Evolutionary conservation across 139 green algal genomes (phyloP).

Genomic region (Chlorella vulgaris): DNA sequence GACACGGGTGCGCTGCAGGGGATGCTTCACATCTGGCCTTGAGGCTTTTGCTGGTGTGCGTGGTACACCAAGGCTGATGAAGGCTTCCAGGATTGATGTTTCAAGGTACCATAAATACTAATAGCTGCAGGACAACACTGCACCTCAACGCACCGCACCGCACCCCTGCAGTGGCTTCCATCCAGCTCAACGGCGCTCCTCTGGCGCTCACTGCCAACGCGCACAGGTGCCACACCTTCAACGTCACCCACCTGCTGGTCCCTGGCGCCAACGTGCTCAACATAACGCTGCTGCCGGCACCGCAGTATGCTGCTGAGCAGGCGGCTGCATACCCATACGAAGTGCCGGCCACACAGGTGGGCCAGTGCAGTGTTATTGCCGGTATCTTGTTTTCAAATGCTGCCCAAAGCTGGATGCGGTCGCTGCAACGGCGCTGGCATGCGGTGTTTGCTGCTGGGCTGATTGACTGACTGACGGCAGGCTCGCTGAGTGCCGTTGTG

Average conservation of each 20-base stretch:
- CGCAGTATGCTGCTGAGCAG: neutral
- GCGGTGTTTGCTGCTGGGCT: too few species aligned
- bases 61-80: neutral
- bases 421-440: neutral
- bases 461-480: neutral
- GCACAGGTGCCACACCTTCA: slow-evolving; percentile 32
- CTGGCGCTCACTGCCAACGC: slow-evolving; percentile 49
- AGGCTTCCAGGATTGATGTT: too few species aligned
- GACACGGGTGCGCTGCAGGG: slow-evolving; percentile 44
- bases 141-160: neutral
- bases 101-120: neutral
- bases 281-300: slow-evolving; percentile 30
- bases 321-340: slow-evolving; percentile 38
- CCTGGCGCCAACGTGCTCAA: slow-evolving; percentile 9
- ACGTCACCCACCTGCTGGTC: slow-evolving; percentile 2
- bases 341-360: slow-evolving; percentile 34
- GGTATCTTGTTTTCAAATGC: neutral
- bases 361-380: neutral
- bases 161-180: slow-evolving; percentile 30
- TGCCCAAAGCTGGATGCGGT: neutral
- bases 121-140: neutral
- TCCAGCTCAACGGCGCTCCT: slow-evolving; percentile 54
- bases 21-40: slow-evolving; percentile 33
- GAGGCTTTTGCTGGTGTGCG: neutral
- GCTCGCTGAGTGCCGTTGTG: neutral